Evolutionary conservation across 345 rosid species (phyloP).

Genomic region (Aurinia saxatilis): DNA sequence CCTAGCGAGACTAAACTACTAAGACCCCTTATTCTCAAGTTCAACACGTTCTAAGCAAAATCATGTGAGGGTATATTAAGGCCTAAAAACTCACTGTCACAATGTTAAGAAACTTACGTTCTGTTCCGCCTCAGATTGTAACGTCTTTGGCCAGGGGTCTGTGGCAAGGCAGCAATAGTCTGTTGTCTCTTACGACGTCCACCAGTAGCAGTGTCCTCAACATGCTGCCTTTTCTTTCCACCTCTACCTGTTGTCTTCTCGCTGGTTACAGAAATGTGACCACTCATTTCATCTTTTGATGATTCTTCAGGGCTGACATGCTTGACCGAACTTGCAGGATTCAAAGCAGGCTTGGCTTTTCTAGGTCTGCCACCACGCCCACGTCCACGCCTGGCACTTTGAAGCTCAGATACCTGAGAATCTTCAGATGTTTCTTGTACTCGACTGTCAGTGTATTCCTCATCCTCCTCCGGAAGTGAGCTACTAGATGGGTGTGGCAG

Average conservation of each 20-base stretch:
- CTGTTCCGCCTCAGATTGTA: constrained; percentile 79
- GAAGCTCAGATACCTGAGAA: constrained; percentile 53
- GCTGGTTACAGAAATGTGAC: constrained; percentile 25
- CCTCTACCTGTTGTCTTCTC: constrained; percentile 31
- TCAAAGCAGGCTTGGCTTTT: constrained; percentile 41
- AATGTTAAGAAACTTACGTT: constrained; percentile 43
- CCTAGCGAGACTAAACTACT: neutral
- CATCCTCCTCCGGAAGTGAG: constrained; percentile 29
- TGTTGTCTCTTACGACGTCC: constrained; percentile 61
- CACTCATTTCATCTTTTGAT: constrained; percentile 33
- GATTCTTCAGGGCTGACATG: constrained; percentile 36
- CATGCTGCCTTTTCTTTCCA: constrained; percentile 50
- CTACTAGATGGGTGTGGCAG: constrained; percentile 31
- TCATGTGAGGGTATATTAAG: constrained; percentile 8
- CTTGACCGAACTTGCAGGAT: constrained; percentile 41
- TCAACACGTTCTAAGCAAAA: constrained; percentile 1
- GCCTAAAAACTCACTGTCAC: neutral
- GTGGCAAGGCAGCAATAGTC: constrained; percentile 35
- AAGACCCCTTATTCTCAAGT: neutral
- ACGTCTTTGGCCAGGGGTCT: constrained; percentile 56
- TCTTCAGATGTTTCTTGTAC: constrained; percentile 48
- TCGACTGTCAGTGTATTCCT: constrained; percentile 38
- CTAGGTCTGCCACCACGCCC: constrained; percentile 33
- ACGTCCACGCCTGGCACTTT: constrained; percentile 39
- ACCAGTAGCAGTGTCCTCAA: constrained; percentile 51